These are phyloP conservation scores for Agrocybe chaxingu DNA, from an alignment of 768 basidiomycete genomes.

Conservation along the genomic window DNA sequence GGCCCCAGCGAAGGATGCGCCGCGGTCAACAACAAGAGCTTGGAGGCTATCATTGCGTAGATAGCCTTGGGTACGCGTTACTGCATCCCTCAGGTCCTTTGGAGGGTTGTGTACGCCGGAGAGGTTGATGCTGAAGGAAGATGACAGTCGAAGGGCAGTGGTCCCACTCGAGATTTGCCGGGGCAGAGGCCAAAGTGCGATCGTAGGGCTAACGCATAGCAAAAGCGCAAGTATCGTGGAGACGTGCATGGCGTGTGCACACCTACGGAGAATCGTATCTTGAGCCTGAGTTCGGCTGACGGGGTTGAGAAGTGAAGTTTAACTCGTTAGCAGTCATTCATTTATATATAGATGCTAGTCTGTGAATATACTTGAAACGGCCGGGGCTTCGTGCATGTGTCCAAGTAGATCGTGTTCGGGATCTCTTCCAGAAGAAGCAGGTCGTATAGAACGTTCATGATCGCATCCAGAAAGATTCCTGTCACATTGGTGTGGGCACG, in stretches of 20 bases:
- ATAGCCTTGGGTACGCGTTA: constrained; percentile 39
- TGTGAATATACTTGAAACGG: no score
- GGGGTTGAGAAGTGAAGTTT: no score
- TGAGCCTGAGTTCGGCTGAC: neutral
- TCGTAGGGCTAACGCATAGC: constrained; percentile 17
- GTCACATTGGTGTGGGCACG: no score
- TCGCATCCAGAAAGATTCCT: no score
- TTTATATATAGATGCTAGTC: no score
- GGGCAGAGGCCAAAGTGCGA: constrained; percentile 37
- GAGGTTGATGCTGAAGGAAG: constrained; percentile 38
- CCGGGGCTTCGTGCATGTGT: no score
- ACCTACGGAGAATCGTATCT: constrained; percentile 6
- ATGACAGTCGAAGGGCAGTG: constrained; percentile 31
- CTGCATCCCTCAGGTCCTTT: constrained; percentile 53
- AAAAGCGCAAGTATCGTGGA: constrained; percentile 13
- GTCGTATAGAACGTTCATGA: no score
- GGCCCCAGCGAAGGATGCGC: constrained; percentile 41
- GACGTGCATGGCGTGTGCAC: neutral
- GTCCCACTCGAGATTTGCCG: constrained; percentile 41
- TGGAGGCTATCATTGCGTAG: constrained; percentile 55
- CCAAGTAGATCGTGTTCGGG: no score
- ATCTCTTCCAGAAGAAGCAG: no score
- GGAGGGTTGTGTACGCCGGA: constrained; percentile 43
- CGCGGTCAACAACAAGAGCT: constrained; percentile 59
- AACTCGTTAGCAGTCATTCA: no score